Base-by-base conservation (phyloP, 2,329 filamentous ascomycete genomes). In the Biscogniauxia marginata region DNA sequence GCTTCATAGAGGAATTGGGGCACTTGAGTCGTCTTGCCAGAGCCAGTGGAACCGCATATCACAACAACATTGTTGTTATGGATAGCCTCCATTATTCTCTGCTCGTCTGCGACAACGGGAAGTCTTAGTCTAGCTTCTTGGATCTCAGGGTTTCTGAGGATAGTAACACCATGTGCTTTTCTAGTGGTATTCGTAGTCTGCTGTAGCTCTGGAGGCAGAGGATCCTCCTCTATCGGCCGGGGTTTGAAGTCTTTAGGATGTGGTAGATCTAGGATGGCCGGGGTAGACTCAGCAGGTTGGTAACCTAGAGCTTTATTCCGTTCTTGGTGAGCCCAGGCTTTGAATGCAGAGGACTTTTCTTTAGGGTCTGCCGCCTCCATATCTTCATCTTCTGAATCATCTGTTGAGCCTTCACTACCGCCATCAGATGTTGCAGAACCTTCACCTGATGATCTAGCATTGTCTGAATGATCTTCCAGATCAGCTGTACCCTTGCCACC, bases 1-100 rank as follows among this genome's bases (percentile, higher is more conserved):
- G 93, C 88, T 77, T 99, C 95, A 65, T 90, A 96, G 24, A 99
- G 79, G 68, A 99, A 99, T 68, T 99, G 95, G 0, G 96, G 96
- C 7, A 99, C 84, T 72, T 99, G 95, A 0, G 95, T 99, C 0
- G 96, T 99, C 74, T 99, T 99, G 71, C 95, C 95, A 60, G 92
- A 97, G 73, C 95, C 95, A 30, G 96, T 99, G 13, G 92, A 89
- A 73, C 95, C 95, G 75, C 93, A 97, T 7, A 99, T 85, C 9
- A 99, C 89, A 1, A 97, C 90, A 3, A 91, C 86, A 52, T 93
- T 84, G 70, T 97, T 89, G 70, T 93, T 93, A 73, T 97, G 89
- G 49, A 99, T 91, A 1, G 93, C 92, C 74, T 99, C 95, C 93
- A 99, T 98, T 24, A 99, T 93, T 67, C 89, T 92, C 70, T 99